Evolutionary conservation across 2,329 filamentous ascomycete species (phyloP).

Genomic region (Arthrobotrys sinensis): DNA sequence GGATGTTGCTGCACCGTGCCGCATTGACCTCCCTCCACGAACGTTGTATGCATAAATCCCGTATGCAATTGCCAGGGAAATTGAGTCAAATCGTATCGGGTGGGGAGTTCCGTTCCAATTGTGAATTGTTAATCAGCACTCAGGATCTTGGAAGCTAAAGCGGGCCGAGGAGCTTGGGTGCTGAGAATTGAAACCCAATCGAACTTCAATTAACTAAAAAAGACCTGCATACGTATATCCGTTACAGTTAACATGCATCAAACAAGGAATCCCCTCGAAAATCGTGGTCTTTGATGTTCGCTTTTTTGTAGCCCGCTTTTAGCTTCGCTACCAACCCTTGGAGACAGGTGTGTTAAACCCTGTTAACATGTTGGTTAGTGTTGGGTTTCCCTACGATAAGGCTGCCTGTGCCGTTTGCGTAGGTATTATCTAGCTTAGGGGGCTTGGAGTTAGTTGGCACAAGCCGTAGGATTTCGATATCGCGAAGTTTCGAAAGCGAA

Average conservation of each 20-base stretch:
- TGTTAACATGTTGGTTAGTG: conserved; percentile 10
- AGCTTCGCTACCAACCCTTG: conserved; percentile 35
- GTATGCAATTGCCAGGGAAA: conserved; percentile 42
- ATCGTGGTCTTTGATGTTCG: conserved; percentile 35
- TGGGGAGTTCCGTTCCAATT: conserved; percentile 30
- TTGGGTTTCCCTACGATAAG: conserved; percentile 39
- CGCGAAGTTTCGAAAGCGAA: conserved; percentile 17
- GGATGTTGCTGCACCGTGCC: conserved; percentile 11
- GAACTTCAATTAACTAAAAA: background rate
- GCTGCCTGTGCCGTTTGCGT: conserved; percentile 42
- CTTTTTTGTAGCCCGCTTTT: conserved; percentile 21
- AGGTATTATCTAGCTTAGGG: background rate
- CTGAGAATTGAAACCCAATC: background rate
- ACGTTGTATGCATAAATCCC: conserved; percentile 36
- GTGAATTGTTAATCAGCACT: conserved; percentile 9
- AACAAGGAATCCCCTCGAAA: conserved; percentile 53
- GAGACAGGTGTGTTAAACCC: conserved; percentile 9
- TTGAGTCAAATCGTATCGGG: conserved; percentile 14
- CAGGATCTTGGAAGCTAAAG: conserved; percentile 21
- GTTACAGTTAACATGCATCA: conserved; percentile 16
- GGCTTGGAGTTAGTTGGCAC: conserved; percentile 1
- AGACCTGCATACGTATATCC: conserved; percentile 24
- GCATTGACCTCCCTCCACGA: conserved; percentile 26
- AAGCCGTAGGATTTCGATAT: conserved; percentile 32
- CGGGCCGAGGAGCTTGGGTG: background rate